Percentiles rank a stretch among this genome's conserved stretches.
phyloP scores from a whole-genome alignment of 441 rosid genomes.

The Syzygium syzygioides region DNA sequence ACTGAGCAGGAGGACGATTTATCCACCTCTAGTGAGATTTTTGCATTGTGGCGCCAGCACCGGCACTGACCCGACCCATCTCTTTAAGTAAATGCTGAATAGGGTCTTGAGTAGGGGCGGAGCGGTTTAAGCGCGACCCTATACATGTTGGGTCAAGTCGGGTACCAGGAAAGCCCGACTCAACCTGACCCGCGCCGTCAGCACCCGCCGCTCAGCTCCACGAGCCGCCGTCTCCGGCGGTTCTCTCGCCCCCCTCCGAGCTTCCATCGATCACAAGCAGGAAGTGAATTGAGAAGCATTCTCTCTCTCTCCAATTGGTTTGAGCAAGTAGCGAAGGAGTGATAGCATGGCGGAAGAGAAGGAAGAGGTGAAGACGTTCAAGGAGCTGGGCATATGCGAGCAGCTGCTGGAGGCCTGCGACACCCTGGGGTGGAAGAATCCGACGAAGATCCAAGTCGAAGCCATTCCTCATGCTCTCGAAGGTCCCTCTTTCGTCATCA shows the following conservation, averaged over 20 bases:
- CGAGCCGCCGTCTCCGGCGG: too few species aligned
- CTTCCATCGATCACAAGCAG: not conserved
- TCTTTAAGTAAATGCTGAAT: too few species aligned
- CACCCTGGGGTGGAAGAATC: constrained; percentile 59
- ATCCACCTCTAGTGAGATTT: too few species aligned
- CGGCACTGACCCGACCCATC: too few species aligned
- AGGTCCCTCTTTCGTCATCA: constrained; percentile 24
- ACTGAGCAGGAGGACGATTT: too few species aligned
- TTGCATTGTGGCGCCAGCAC: too few species aligned
- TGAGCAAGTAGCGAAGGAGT: not conserved
- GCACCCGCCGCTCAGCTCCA: not conserved
- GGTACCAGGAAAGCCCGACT: too few species aligned
- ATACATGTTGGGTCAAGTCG: too few species aligned
- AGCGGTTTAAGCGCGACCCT: too few species aligned
- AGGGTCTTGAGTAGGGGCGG: too few species aligned
- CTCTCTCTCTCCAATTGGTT: not conserved
- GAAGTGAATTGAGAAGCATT: not conserved
- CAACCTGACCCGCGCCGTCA: not conserved
- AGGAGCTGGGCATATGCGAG: constrained; percentile 67
- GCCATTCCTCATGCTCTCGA: constrained; percentile 82
- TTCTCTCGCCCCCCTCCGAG: too few species aligned
- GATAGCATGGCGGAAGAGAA: constrained; percentile 36
- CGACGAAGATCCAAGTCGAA: constrained; percentile 79
- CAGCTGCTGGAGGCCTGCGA: constrained; percentile 75
- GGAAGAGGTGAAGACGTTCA: constrained; percentile 57